Percentiles rank a stretch among this genome's conserved stretches.
phyloP scores from a whole-genome alignment of 768 basidiomycete species.

The Fomitopsis pulvina region DNA sequence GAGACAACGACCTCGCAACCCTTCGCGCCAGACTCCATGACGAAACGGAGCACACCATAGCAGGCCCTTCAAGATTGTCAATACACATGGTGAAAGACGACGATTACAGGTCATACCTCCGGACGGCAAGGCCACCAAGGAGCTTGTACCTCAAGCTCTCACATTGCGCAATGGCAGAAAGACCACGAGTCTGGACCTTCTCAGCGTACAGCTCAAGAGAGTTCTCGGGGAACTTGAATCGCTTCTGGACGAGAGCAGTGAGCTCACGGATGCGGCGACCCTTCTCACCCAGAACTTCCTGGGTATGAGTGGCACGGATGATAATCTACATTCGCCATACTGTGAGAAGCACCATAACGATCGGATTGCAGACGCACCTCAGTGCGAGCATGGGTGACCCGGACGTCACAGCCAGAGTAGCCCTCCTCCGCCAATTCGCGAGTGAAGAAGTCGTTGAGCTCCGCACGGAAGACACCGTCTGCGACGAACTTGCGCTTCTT shows the following conservation, averaged over 20 bases:
- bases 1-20: constrained; percentile 99
- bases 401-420: constrained; percentile 99
- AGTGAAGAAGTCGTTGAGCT: constrained; percentile 98
- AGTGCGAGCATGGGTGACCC: constrained; percentile 97
- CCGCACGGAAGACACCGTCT: constrained; percentile 98
- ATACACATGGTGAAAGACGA: not conserved
- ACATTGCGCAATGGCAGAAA: constrained; percentile 97
- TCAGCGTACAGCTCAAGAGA: constrained; percentile 98
- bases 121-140: constrained; percentile 97
- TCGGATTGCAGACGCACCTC: constrained; percentile 47
- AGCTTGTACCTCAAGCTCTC: constrained; percentile 98
- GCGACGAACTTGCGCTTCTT: constrained; percentile 99
- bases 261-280: constrained; percentile 98
- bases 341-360: not conserved
- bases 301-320: constrained; percentile 99
- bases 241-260: constrained; percentile 96
- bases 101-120: constrained; percentile 75
- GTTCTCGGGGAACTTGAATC: constrained; percentile 99
- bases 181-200: constrained; percentile 97
- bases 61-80: constrained; percentile 56
- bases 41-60: constrained; percentile 99
- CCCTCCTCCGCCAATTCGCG: constrained; percentile 98
- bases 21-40: constrained; percentile 99
- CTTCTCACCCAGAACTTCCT: constrained; percentile 98
- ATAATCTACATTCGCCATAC: constrained; percentile 60